These are phyloP conservation scores for Phaeosphaeriaceae sp. DNA, from an alignment of 2,329 filamentous ascomycete genomes.

Conservation along the genomic window DNA sequence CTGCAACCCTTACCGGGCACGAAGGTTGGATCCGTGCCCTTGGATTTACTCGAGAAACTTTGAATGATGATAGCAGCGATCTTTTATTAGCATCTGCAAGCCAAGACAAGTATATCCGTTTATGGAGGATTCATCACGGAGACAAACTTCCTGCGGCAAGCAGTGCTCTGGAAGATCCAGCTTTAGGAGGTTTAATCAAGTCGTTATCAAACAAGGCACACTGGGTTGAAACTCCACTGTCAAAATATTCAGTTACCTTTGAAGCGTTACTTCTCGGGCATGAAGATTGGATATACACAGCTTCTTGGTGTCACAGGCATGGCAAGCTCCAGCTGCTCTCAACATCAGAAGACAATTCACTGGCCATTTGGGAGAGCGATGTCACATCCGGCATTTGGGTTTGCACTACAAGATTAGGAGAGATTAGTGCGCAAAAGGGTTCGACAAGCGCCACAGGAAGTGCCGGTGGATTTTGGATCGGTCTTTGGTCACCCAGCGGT, in stretches of 20 bases:
- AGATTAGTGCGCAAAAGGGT: slow-evolving; percentile 93
- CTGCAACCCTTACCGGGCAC: slow-evolving; percentile 83
- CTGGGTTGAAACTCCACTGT: slow-evolving; percentile 65
- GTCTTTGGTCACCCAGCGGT: slow-evolving; percentile 85
- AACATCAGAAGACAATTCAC: slow-evolving; percentile 91
- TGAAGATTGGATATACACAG: slow-evolving; percentile 97
- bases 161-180: slow-evolving; percentile 61
- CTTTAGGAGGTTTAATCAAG: slow-evolving; percentile 67
- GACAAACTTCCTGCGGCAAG: slow-evolving; percentile 66
- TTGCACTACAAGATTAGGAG: slow-evolving; percentile 82
- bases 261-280: slow-evolving; percentile 93
- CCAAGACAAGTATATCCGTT: slow-evolving; percentile 94
- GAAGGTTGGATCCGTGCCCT: slow-evolving; percentile 94
- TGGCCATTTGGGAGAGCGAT: slow-evolving; percentile 92
- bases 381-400: slow-evolving; percentile 87
- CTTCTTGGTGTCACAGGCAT: slow-evolving; percentile 69
- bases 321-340: slow-evolving; percentile 76
- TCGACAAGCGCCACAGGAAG: slow-evolving; percentile 96
- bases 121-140: slow-evolving; percentile 85
- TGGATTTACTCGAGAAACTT: slow-evolving; percentile 72
- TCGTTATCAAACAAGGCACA: slow-evolving; percentile 91
- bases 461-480: slow-evolving; percentile 95
- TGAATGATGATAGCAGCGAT: slow-evolving; percentile 62
- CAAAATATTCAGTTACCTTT: slow-evolving; percentile 83
- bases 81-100: slow-evolving; percentile 88